Conservation (phyloP, 2,329 filamentous ascomycete species). For the Ophiosphaerella narmari region DNA sequence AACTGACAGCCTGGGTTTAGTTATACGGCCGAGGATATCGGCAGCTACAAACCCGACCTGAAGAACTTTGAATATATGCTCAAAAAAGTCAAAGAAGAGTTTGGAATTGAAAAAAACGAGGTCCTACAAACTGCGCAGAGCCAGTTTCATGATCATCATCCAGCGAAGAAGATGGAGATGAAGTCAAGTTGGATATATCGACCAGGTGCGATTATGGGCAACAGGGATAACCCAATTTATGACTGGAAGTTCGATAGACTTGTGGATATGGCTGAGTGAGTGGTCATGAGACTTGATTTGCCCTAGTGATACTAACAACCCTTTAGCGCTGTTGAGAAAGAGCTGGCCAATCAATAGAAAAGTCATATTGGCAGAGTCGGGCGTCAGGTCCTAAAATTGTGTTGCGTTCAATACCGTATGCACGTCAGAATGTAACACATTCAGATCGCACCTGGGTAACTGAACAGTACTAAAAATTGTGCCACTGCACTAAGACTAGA, state of each 20-base stretch:
- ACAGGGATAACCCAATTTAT: slow-evolving; percentile 47
- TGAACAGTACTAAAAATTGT: too few relatives aligned
- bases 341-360: slow-evolving; percentile 13
- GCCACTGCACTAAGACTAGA: too few relatives aligned
- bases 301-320: background rate
- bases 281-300: background rate
- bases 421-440: too few relatives aligned
- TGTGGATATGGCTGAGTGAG: slow-evolving; percentile 61
- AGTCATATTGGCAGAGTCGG: too few relatives aligned
- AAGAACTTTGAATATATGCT: slow-evolving; percentile 71
- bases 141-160: slow-evolving; percentile 68
- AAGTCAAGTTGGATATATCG: slow-evolving; percentile 69
- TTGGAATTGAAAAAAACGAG: slow-evolving; percentile 61
- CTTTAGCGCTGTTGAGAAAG: slow-evolving; percentile 50
- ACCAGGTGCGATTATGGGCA: slow-evolving; percentile 53
- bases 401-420: too few relatives aligned
- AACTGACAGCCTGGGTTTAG: too few relatives aligned
- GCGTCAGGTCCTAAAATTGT: too few relatives aligned
- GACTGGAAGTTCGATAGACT: slow-evolving; percentile 63
- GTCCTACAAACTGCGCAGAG: slow-evolving; percentile 73
- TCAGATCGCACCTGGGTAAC: too few relatives aligned
- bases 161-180: slow-evolving; percentile 64
- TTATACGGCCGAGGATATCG: slow-evolving; percentile 73
- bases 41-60: slow-evolving; percentile 70
- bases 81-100: slow-evolving; percentile 55